Conservation (phyloP, 192 early-diverging fungal genomes). For the Rhizophagus sp. region DNA sequence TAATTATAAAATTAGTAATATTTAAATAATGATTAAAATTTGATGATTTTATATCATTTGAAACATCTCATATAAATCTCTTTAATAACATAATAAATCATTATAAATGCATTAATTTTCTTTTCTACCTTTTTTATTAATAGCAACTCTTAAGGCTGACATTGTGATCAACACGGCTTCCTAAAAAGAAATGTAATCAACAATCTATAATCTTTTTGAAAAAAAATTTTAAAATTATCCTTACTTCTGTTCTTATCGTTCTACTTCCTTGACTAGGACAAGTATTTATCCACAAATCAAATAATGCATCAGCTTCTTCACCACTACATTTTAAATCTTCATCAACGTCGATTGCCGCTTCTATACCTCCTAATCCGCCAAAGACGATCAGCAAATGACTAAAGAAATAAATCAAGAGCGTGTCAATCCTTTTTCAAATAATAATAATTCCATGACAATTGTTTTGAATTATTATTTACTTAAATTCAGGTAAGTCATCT, state of each 20-base stretch:
- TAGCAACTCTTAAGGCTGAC: slow-evolving; percentile 33
- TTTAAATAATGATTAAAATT: too few species aligned
- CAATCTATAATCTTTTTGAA: not conserved
- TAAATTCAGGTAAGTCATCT: slow-evolving; percentile 33
- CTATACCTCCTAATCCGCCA: slow-evolving; percentile 67
- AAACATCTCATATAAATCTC: too few species aligned
- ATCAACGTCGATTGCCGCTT: slow-evolving; percentile 64
- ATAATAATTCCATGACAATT: not conserved
- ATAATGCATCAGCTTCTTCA: slow-evolving; percentile 61
- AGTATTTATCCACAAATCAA: slow-evolving; percentile 63
- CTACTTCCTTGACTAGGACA: slow-evolving; percentile 58
- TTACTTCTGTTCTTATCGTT: slow-evolving; percentile 60
- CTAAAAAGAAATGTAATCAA: not conserved
- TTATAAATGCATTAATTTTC: not conserved
- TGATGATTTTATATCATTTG: too few species aligned
- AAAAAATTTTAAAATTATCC: not conserved
- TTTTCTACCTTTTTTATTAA: slow-evolving; percentile 19
- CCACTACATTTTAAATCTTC: slow-evolving; percentile 53
- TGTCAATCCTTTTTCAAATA: not conserved
- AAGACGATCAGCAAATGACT: slow-evolving; percentile 65
- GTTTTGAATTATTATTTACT: not conserved
- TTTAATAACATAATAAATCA: not conserved
- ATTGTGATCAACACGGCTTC: slow-evolving; percentile 54
- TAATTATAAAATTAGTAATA: too few species aligned
- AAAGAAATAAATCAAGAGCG: slow-evolving; percentile 27